Evolutionary conservation across 768 basidiomycete genomes (phyloP), one percentile per base, ranked within the genome.

Genomic region (Mycena capillaripes): DNA sequence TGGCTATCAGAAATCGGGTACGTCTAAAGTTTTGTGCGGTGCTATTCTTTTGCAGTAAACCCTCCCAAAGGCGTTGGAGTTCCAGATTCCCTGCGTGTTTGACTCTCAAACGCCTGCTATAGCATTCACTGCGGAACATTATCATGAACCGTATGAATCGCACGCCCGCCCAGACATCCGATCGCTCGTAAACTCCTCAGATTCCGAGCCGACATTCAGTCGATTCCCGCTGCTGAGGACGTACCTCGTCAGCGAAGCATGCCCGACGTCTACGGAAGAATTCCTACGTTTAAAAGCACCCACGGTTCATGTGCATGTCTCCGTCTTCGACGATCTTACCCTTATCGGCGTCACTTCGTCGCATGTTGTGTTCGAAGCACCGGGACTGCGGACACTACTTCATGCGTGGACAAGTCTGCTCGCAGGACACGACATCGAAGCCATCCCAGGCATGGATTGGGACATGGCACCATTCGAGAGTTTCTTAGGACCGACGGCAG

Each of bases 251-350:
- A 46, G 40, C 38, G 16, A 29, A 8, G 12, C 27, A 10, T 70
- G 59, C 40, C 69, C 61, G 0, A 25, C 4, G 12, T 14, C 27
- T 19, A 6, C 25, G 11, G 42, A 16, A 19, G 42, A 14, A 1
- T 63, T 70, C 30, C 25, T 70, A 12, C 19, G 0, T 1, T 19
- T 50, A 11, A 34, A 62, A 10, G 48, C 16, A 10, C 69, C 69
- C 2, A 21, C 58, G 6, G 2, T 58, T 7, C 32, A 70, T 19
- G 53, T 70, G 16, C 69, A 64, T 46, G 61, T 64, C 30, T 23
- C 62, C 17, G 23, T 64, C 29, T 70, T 70, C 21, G 62, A 64
- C 61, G 69, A 70, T 21, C 52, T 70, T 23, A 70, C 69, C 1
- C 42, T 70, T 32, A 50, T 70, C 29, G 69, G 69, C 27, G 30